A percentile compares a stretch with the other conserved stretches of the same genome.
Conservation (phyloP, 2,329 filamentous ascomycete genomes). For the Nigrograna mackinnonii region DNA sequence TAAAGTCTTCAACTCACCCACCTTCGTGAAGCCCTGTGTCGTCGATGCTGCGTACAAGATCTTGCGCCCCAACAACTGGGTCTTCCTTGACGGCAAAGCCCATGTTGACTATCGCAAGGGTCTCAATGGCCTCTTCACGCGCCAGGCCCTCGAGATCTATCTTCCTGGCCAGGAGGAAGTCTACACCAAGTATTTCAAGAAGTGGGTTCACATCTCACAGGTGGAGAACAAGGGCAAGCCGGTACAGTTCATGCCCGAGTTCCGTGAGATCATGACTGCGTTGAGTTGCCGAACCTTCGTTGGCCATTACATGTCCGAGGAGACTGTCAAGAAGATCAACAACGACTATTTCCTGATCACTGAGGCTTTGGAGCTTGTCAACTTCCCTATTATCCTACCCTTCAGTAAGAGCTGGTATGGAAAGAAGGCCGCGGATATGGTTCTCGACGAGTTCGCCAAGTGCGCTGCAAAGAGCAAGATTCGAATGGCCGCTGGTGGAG, state of each 20-base stretch:
- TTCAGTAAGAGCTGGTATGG: slow-evolving; percentile 96
- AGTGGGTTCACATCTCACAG: slow-evolving; percentile 71
- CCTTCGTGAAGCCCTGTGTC: slow-evolving; percentile 90
- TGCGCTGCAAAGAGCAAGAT: slow-evolving; percentile 91
- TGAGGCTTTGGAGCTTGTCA: slow-evolving; percentile 90
- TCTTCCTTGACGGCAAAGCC: slow-evolving; percentile 91
- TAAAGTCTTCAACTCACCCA: slow-evolving; percentile 92
- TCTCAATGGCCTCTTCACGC: slow-evolving; percentile 89
- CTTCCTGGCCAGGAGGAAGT: slow-evolving; percentile 89
- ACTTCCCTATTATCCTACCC: slow-evolving; percentile 93
- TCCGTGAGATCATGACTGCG: slow-evolving; percentile 92
- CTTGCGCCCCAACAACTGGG: slow-evolving; percentile 87
- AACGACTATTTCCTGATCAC: slow-evolving; percentile 97
- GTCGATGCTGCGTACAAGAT: slow-evolving; percentile 95
- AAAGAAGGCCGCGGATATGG: slow-evolving; percentile 90
- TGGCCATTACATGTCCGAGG: slow-evolving; percentile 88
- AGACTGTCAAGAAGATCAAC: slow-evolving; percentile 87
- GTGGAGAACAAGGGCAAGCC: slow-evolving; percentile 71
- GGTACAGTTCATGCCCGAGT: slow-evolving; percentile 82
- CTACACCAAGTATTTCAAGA: slow-evolving; percentile 81
- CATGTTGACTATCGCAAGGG: slow-evolving; percentile 97
- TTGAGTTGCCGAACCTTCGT: slow-evolving; percentile 93
- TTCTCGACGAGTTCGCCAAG: slow-evolving; percentile 82
- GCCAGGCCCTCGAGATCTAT: slow-evolving; percentile 81
- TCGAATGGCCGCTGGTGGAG: slow-evolving; percentile 83